These are phyloP conservation scores for Acrocalymma vagum DNA, from an alignment of 2,329 filamentous ascomycete species.

Conservation along the genomic window DNA sequence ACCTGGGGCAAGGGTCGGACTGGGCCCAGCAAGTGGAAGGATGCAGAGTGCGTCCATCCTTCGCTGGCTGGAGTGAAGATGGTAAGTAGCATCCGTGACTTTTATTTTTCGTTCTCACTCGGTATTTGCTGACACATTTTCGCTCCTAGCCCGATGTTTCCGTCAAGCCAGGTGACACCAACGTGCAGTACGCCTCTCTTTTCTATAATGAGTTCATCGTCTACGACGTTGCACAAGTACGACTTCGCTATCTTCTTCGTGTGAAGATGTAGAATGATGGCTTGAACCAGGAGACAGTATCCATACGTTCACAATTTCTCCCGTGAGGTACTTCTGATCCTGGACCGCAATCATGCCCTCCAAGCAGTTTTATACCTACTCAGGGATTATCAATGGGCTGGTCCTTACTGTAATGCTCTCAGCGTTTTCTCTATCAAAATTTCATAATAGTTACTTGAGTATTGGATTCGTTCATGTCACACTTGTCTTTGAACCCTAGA, in stretches of 20 bases:
- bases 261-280: conserved; percentile 57
- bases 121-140: conserved; percentile 12
- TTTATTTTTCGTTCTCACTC: not conserved
- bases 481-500: too few relatives aligned
- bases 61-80: conserved; percentile 74
- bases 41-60: conserved; percentile 72
- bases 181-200: conserved; percentile 57
- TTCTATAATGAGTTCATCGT: conserved; percentile 78
- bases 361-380: too few relatives aligned
- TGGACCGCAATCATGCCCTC: too few relatives aligned
- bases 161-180: conserved; percentile 58
- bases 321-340: too few relatives aligned
- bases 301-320: too few relatives aligned
- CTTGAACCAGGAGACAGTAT: too few relatives aligned
- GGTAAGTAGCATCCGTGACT: conserved; percentile 58
- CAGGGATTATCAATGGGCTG: too few relatives aligned
- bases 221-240: conserved; percentile 75
- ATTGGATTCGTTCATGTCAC: too few relatives aligned
- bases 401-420: too few relatives aligned
- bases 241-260: conserved; percentile 73
- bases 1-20: conserved; percentile 75
- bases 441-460: too few relatives aligned
- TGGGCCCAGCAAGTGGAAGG: conserved; percentile 76
- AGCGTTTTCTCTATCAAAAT: too few relatives aligned
- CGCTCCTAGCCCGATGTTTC: conserved; percentile 33